A percentile compares a stretch with the other conserved stretches of the same genome.
Conservation (phyloP, 148 eudicot species). For the Talinum fruticosum region DNA sequence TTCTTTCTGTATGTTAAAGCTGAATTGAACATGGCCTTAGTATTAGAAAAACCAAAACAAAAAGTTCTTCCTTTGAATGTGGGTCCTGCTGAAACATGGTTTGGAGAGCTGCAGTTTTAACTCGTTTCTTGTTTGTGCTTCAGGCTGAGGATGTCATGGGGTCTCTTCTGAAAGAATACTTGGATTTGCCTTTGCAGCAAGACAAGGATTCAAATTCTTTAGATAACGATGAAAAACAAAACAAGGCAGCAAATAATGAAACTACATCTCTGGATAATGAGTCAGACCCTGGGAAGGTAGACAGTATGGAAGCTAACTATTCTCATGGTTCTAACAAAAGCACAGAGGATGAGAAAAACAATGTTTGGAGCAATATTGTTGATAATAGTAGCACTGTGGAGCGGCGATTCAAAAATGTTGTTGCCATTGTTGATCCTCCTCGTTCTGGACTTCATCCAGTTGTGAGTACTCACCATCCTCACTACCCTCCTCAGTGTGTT, state of each 20-base stretch:
- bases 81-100: neutral
- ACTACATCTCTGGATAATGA: constrained; percentile 27
- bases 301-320: constrained; percentile 29
- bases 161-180: constrained; percentile 68
- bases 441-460: constrained; percentile 95
- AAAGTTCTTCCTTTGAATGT: neutral
- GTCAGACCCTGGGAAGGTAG: constrained; percentile 27
- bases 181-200: constrained; percentile 34
- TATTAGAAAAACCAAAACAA: no score
- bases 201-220: constrained; percentile 33
- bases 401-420: constrained; percentile 67
- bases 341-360: constrained; percentile 24
- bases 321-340: constrained; percentile 21
- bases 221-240: constrained; percentile 34
- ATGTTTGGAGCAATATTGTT: constrained; percentile 15
- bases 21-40: no score
- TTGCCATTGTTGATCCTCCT: constrained; percentile 97
- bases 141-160: constrained; percentile 90
- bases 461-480: constrained; percentile 47
- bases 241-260: constrained; percentile 24
- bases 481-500: neutral
- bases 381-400: constrained; percentile 22
- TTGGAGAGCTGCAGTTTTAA: neutral
- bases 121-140: neutral
- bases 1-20: no score